Evolutionary conservation across 2,329 filamentous ascomycete genomes (phyloP).

Genomic region (Aspergillus persii): DNA sequence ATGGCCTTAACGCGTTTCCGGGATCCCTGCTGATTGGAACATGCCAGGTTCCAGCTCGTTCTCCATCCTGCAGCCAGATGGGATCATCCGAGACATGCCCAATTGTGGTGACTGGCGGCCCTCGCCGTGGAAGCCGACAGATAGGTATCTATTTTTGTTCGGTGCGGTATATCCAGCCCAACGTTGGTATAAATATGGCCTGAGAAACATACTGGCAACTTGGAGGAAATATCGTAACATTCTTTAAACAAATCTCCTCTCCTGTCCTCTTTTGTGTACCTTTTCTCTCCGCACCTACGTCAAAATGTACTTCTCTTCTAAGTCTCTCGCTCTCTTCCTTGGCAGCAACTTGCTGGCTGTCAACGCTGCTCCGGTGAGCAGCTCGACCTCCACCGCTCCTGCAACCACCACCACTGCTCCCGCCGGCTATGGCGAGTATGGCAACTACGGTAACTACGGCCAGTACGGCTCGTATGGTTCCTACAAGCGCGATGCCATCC

Average conservation of each 20-base stretch:
- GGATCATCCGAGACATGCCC: slow-evolving; percentile 2
- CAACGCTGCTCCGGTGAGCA: slow-evolving; percentile 7
- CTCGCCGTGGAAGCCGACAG: background rate
- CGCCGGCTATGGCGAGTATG: slow-evolving; percentile 9
- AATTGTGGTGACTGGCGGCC: background rate
- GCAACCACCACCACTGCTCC: slow-evolving; percentile 3
- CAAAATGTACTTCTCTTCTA: slow-evolving; percentile 4
- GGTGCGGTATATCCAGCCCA: background rate
- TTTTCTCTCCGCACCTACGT: background rate
- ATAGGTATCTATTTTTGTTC: background rate
- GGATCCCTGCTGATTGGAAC: slow-evolving; percentile 1
- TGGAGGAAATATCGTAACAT: background rate
- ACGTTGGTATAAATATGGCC: background rate
- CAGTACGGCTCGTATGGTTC: slow-evolving; percentile 12
- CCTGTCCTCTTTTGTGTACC: background rate
- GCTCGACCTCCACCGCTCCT: background rate
- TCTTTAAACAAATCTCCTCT: background rate
- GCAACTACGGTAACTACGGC: slow-evolving; percentile 12
- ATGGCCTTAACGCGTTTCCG: background rate
- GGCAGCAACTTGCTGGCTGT: slow-evolving; percentile 11
- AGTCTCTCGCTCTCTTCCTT: slow-evolving; percentile 11
- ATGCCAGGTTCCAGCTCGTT: background rate
- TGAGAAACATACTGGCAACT: background rate
- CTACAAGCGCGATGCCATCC: background rate
- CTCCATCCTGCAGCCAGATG: background rate